A percentile compares a stretch with the other conserved stretches of the same genome.
Conservation (phyloP, 2,329 filamentous ascomycete genomes). For the Colletotrichum somersetense region DNA sequence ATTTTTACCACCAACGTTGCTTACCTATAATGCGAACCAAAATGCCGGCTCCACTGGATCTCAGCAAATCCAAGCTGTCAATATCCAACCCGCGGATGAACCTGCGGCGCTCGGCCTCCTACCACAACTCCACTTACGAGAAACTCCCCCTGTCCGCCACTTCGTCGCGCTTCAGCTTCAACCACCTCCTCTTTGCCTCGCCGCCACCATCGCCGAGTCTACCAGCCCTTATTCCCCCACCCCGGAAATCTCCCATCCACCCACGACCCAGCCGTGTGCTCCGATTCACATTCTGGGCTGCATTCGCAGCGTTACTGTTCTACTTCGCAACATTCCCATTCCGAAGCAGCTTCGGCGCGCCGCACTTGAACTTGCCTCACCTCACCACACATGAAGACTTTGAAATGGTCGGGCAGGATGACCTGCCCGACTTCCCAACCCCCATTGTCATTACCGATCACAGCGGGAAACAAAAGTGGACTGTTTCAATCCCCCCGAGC, state of each 20-base stretch:
- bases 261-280: conserved; percentile 70
- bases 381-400: conserved; percentile 62
- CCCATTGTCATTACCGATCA: conserved; percentile 78
- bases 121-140: conserved; percentile 59
- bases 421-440: conserved; percentile 78
- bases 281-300: conserved; percentile 67
- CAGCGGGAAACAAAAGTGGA: conserved; percentile 78
- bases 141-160: conserved; percentile 68
- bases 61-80: conserved; percentile 62
- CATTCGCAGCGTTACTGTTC: conserved; percentile 62
- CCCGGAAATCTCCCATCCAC: conserved; percentile 71
- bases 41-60: conserved; percentile 63
- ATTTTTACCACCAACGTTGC: conserved; percentile 17
- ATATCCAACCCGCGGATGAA: conserved; percentile 69
- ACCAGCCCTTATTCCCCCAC: conserved; percentile 74
- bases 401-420: conserved; percentile 75
- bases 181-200: conserved; percentile 74
- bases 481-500: conserved; percentile 79
- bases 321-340: conserved; percentile 60
- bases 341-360: conserved; percentile 48
- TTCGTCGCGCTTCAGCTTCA: conserved; percentile 74
- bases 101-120: conserved; percentile 70
- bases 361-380: conserved; percentile 54
- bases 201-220: conserved; percentile 79
- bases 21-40: conserved; percentile 41